These are phyloP conservation scores for Arthroderma sp. DNA, from an alignment of 2,329 filamentous ascomycete genomes.

Conservation along the genomic window DNA sequence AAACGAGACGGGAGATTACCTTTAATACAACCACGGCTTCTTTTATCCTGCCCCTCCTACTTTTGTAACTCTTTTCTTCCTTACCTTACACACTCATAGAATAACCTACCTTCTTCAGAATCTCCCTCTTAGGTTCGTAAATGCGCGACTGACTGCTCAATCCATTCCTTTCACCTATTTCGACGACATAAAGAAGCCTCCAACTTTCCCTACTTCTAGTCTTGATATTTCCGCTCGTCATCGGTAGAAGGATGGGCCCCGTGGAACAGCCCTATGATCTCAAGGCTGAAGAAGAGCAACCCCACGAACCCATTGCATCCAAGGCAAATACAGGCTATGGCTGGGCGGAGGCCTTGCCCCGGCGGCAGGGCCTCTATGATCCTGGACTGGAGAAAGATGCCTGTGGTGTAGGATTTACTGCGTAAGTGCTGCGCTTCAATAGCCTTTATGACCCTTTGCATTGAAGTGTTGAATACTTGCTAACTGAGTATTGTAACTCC, in stretches of 20 bases:
- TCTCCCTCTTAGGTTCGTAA: too few relatives aligned
- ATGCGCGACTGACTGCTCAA: too few relatives aligned
- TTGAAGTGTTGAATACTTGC: neutral
- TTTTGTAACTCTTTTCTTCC: too few relatives aligned
- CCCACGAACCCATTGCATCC: conserved; percentile 39
- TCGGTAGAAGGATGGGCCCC: conserved; percentile 40
- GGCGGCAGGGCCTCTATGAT: conserved; percentile 98
- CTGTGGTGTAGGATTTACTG: conserved; percentile 97
- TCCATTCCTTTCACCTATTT: too few relatives aligned
- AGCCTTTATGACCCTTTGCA: neutral
- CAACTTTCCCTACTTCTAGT: neutral
- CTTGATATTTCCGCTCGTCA: conserved; percentile 23
- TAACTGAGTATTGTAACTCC: conserved; percentile 5
- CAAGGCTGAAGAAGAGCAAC: conserved; percentile 33
- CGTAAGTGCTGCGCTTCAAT: conserved; percentile 44
- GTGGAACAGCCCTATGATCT: conserved; percentile 36
- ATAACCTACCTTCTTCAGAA: too few relatives aligned
- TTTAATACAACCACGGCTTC: too few relatives aligned
- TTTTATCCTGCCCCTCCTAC: too few relatives aligned
- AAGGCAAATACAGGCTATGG: conserved; percentile 56
- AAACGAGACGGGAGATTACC: too few relatives aligned
- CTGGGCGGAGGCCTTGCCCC: conserved; percentile 88
- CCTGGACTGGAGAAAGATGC: conserved; percentile 96
- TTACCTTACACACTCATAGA: too few relatives aligned
- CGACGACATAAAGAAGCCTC: too few relatives aligned